phyloP scores from a whole-genome alignment of 139 green algal genomes.

The Ettlia oleoabundans region DNA sequence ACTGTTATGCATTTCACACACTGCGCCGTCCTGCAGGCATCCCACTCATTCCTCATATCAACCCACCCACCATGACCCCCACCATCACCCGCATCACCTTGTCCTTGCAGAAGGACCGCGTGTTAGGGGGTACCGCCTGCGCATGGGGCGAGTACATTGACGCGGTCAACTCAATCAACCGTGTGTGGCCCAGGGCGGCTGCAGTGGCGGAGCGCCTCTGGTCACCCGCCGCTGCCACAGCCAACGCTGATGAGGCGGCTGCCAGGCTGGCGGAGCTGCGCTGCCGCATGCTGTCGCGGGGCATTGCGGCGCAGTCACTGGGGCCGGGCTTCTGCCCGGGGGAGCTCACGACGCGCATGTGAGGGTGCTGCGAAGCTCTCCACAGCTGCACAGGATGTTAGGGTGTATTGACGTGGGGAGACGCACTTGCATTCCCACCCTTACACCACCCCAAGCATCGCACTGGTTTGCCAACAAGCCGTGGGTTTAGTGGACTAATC shows the following conservation, averaged over 20 bases:
- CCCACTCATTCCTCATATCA: neutral
- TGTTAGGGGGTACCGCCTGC: constrained; percentile 69
- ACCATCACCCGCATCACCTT: too few species aligned
- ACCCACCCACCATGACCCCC: too few species aligned
- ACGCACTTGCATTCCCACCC: too few species aligned
- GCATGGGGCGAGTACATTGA: constrained; percentile 72
- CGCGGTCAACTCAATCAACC: constrained; percentile 51
- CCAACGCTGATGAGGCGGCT: constrained; percentile 1
- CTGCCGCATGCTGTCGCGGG: constrained; percentile 57
- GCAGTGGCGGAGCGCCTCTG: constrained; percentile 71
- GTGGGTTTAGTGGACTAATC: too few species aligned
- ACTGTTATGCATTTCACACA: neutral
- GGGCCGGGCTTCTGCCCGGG: constrained; percentile 53
- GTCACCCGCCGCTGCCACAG: constrained; percentile 25
- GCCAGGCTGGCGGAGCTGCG: constrained; percentile 42
- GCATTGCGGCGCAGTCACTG: constrained; percentile 42
- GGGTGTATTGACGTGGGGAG: too few species aligned
- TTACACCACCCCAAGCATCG: too few species aligned
- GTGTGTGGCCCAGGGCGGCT: constrained; percentile 59
- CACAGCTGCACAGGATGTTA: neutral
- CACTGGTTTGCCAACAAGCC: too few species aligned
- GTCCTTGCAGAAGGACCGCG: constrained; percentile 49
- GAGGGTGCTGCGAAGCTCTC: neutral
- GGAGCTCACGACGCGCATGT: constrained; percentile 39
- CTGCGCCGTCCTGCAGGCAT: neutral